Conservation (phyloP, 768 basidiomycete species). For the Mycena floridula region DNA sequence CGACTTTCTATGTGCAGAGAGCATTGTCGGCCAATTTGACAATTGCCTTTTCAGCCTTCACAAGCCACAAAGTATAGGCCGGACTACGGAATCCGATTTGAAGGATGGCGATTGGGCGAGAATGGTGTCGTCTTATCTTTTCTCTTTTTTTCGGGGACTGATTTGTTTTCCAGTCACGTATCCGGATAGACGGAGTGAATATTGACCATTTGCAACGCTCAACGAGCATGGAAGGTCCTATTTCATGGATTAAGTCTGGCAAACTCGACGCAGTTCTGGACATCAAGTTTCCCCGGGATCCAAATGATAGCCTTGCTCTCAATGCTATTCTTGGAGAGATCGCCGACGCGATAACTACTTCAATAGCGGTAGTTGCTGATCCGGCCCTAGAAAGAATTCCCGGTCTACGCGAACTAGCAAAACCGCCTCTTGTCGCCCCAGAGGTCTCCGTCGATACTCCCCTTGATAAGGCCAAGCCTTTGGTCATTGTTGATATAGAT, state of each 20-base stretch:
- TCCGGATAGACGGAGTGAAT: slow-evolving; percentile 94
- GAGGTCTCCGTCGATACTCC: slow-evolving; percentile 27
- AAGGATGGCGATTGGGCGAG: slow-evolving; percentile 81
- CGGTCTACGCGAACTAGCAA: slow-evolving; percentile 80
- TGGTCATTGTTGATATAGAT: slow-evolving; percentile 85
- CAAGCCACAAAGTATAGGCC: slow-evolving; percentile 90
- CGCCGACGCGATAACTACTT: slow-evolving; percentile 78
- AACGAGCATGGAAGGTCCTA: slow-evolving; percentile 77
- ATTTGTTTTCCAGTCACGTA: slow-evolving; percentile 60
- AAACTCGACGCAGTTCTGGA: slow-evolving; percentile 96
- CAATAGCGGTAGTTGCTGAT: slow-evolving; percentile 35
- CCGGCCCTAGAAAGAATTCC: slow-evolving; percentile 56
- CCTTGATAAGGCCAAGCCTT: slow-evolving; percentile 32
- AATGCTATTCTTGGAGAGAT: slow-evolving; percentile 86
- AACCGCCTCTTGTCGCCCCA: slow-evolving; percentile 79
- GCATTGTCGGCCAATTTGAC: slow-evolving; percentile 95
- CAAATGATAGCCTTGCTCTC: slow-evolving; percentile 59
- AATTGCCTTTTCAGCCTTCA: slow-evolving; percentile 97
- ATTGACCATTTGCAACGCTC: slow-evolving; percentile 91
- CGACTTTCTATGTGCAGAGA: slow-evolving; percentile 91
- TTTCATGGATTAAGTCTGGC: slow-evolving; percentile 97
- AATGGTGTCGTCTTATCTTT: slow-evolving; percentile 55
- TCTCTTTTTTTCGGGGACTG: not conserved
- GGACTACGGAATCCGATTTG: slow-evolving; percentile 81
- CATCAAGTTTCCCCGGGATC: slow-evolving; percentile 91